Evolutionary conservation across 345 rosid species (phyloP).

Genomic region (Murraya paniculata): DNA sequence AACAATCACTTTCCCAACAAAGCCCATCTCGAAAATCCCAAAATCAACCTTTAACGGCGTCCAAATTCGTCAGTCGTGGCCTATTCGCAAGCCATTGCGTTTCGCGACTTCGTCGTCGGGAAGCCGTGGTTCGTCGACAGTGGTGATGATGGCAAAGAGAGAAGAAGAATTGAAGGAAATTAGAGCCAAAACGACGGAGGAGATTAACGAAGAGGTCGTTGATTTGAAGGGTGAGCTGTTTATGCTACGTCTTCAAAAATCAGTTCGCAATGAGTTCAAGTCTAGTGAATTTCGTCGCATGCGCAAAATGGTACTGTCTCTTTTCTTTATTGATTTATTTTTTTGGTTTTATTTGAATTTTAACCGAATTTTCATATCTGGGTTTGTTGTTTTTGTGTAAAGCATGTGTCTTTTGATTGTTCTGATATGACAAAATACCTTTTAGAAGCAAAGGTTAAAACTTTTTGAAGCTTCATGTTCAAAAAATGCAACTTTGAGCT

Average conservation of each 20-base stretch:
- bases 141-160: slow-evolving; percentile 81
- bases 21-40: slow-evolving; percentile 24
- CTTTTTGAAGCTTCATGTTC: not conserved
- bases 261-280: slow-evolving; percentile 84
- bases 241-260: slow-evolving; percentile 84
- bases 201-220: slow-evolving; percentile 78
- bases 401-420: not conserved
- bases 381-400: not conserved
- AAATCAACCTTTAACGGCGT: slow-evolving; percentile 55
- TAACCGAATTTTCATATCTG: not conserved
- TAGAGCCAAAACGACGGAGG: slow-evolving; percentile 60
- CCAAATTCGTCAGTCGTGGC: slow-evolving; percentile 38
- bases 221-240: slow-evolving; percentile 94
- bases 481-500: not conserved
- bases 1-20: slow-evolving; percentile 32
- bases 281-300: slow-evolving; percentile 84
- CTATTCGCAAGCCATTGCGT: slow-evolving; percentile 20
- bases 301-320: slow-evolving; percentile 68
- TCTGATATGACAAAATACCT: not conserved
- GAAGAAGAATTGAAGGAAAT: slow-evolving; percentile 78
- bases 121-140: slow-evolving; percentile 23
- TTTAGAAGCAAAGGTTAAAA: not conserved
- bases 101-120: slow-evolving; percentile 20
- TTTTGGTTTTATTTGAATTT: not conserved
- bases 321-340: not conserved